phyloP scores from a whole-genome alignment of 2,329 filamentous ascomycete species.

The Orbilia ellipsospora region DNA sequence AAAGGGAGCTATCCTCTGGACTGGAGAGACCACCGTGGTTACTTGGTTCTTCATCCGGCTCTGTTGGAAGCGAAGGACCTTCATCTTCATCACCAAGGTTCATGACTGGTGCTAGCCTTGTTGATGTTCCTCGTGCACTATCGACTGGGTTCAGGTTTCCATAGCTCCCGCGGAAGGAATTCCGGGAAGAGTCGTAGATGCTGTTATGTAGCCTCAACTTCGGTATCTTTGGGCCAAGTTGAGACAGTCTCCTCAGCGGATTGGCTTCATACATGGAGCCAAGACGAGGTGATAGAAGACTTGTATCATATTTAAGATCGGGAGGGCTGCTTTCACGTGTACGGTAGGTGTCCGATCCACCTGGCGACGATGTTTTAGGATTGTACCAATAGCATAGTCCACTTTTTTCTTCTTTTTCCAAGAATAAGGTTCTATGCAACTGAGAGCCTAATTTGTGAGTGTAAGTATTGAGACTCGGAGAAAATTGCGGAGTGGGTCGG shows the following conservation, averaged over 20 bases:
- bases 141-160: slow-evolving; percentile 14
- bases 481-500: too few species aligned
- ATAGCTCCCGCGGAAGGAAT: slow-evolving; percentile 12
- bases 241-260: not conserved
- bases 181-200: not conserved
- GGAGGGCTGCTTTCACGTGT: too few species aligned
- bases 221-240: not conserved
- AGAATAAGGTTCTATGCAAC: too few species aligned
- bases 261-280: not conserved
- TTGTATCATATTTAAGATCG: too few species aligned
- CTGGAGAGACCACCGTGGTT: slow-evolving; percentile 10
- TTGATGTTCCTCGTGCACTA: slow-evolving; percentile 10
- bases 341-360: too few species aligned
- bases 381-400: too few species aligned
- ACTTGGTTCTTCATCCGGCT: slow-evolving; percentile 2
- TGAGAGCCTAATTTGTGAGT: too few species aligned
- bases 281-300: not conserved
- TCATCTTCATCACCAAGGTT: slow-evolving; percentile 24
- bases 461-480: too few species aligned
- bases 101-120: not conserved
- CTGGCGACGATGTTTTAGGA: too few species aligned
- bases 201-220: not conserved
- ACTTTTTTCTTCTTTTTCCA: too few species aligned
- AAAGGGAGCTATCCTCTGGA: slow-evolving; percentile 15
- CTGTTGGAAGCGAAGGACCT: slow-evolving; percentile 7